These are phyloP conservation scores for Aspergillus floridensis DNA, from an alignment of 2,329 filamentous ascomycete genomes.

Conservation along the genomic window DNA sequence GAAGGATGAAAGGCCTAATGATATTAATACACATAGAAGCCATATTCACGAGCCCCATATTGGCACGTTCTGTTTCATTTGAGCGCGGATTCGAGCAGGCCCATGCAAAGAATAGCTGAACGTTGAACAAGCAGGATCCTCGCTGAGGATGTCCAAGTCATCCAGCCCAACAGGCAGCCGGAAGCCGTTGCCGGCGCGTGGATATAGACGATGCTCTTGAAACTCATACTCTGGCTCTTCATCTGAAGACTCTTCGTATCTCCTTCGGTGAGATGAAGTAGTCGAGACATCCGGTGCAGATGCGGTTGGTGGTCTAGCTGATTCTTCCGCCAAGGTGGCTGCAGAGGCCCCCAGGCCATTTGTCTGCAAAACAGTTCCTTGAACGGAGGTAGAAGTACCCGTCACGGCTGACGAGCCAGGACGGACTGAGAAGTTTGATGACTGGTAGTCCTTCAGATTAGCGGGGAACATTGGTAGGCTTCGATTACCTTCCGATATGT, in stretches of 20 bases:
- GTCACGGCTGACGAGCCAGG: constrained; percentile 10
- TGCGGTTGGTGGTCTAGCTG: not conserved
- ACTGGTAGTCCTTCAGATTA: constrained; percentile 28
- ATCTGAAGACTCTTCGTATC: constrained; percentile 30
- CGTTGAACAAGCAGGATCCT: constrained; percentile 55
- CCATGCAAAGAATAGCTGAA: constrained; percentile 52
- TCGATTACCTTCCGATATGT: constrained; percentile 60
- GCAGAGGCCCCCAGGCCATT: not conserved
- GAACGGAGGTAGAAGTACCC: constrained; percentile 8
- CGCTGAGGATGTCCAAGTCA: constrained; percentile 61
- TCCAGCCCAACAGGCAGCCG: constrained; percentile 56
- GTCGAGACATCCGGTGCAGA: not conserved
- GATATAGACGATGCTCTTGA: constrained; percentile 60
- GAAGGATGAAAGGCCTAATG: not conserved
- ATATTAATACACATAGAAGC: not conserved
- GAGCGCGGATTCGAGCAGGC: constrained; percentile 18
- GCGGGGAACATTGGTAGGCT: constrained; percentile 63
- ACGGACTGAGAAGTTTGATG: constrained; percentile 23
- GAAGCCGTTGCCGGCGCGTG: constrained; percentile 61
- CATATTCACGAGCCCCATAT: constrained; percentile 7
- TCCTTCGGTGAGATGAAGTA: constrained; percentile 9
- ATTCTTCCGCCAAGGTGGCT: not conserved
- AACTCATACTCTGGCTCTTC: constrained; percentile 46
- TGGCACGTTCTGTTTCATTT: constrained; percentile 13
- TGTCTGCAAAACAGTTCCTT: constrained; percentile 5